phyloP scores from a whole-genome alignment of 2,329 filamentous ascomycete genomes.

The Cercospora berteroae region DNA sequence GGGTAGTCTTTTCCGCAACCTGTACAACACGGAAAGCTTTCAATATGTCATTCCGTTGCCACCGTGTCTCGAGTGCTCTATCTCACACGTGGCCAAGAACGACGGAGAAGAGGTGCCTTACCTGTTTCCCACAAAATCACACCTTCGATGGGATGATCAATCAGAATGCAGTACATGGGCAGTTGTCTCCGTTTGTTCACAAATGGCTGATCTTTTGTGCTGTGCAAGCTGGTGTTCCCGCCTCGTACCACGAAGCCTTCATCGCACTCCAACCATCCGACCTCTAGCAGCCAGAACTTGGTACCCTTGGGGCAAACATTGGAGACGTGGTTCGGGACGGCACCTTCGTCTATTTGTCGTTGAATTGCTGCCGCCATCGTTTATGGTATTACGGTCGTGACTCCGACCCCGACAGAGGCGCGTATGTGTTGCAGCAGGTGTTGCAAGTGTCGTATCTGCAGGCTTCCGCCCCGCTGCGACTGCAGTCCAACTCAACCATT shows the following conservation, averaged over 20 bases:
- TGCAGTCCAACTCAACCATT: slow-evolving; percentile 4
- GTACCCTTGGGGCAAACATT: slow-evolving; percentile 46
- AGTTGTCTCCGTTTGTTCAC: slow-evolving; percentile 45
- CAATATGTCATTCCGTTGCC: neutral
- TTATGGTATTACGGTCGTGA: neutral
- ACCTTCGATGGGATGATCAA: slow-evolving; percentile 47
- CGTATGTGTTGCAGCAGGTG: slow-evolving; percentile 5
- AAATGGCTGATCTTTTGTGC: slow-evolving; percentile 38
- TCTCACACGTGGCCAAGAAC: neutral
- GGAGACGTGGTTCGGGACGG: slow-evolving; percentile 36
- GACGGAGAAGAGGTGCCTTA: neutral
- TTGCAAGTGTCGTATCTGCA: slow-evolving; percentile 2
- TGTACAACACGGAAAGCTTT: slow-evolving; percentile 1
- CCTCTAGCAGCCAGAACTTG: slow-evolving; percentile 46
- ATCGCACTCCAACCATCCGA: slow-evolving; percentile 42
- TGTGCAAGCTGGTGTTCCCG: slow-evolving; percentile 41
- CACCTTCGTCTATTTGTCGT: slow-evolving; percentile 34
- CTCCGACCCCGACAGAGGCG: neutral
- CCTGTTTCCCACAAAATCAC: slow-evolving; percentile 48
- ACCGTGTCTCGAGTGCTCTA: neutral
- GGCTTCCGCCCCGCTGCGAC: neutral
- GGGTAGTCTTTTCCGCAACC: slow-evolving; percentile 45
- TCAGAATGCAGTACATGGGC: slow-evolving; percentile 45
- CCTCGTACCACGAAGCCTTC: slow-evolving; percentile 48
- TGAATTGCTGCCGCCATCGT: slow-evolving; percentile 30